Percentiles rank a stretch among this genome's conserved stretches.
Conservation (phyloP, 1,139 yeast species). For the Geotrichum restrictum region DNA sequence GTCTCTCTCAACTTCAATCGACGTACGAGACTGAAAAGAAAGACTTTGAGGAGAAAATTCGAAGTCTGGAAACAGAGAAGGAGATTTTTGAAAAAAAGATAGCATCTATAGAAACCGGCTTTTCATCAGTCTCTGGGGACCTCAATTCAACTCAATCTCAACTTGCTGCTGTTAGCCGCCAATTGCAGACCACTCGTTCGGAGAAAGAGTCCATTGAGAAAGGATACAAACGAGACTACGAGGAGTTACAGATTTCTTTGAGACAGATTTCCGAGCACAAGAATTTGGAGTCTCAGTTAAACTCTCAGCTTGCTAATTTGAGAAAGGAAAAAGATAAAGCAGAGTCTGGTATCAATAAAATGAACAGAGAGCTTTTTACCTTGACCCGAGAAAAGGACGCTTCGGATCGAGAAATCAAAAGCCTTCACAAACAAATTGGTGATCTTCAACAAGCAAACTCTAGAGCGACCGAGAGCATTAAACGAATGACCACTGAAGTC, state of each 20-base stretch:
- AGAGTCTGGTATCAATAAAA: slow-evolving; percentile 84
- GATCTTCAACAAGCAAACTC: slow-evolving; percentile 27
- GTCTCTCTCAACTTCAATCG: slow-evolving; percentile 31
- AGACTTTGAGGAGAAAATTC: slow-evolving; percentile 24
- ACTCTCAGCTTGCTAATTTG: slow-evolving; percentile 41
- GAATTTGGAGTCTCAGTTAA: slow-evolving; percentile 39
- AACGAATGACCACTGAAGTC: slow-evolving; percentile 24
- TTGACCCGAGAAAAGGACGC: slow-evolving; percentile 59
- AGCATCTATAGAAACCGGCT: slow-evolving; percentile 20
- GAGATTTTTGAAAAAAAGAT: slow-evolving; percentile 22
- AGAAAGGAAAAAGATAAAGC: slow-evolving; percentile 59
- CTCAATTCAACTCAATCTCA: slow-evolving; percentile 18
- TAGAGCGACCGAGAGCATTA: slow-evolving; percentile 18
- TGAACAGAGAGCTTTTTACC: slow-evolving; percentile 76
- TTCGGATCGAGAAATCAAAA: slow-evolving; percentile 46
- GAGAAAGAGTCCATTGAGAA: slow-evolving; percentile 23
- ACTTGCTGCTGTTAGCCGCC: slow-evolving; percentile 20
- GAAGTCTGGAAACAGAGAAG: slow-evolving; percentile 26
- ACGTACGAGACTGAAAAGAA: slow-evolving; percentile 24
- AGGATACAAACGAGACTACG: slow-evolving; percentile 20
- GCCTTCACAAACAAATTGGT: slow-evolving; percentile 26
- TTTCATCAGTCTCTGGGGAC: slow-evolving; percentile 19
- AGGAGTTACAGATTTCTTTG: slow-evolving; percentile 24
- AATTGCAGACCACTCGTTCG: slow-evolving; percentile 17
- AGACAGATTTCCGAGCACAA: slow-evolving; percentile 31